phyloP scores from a whole-genome alignment of 257 asterid species.

The Nyctanthes arbortristis region DNA sequence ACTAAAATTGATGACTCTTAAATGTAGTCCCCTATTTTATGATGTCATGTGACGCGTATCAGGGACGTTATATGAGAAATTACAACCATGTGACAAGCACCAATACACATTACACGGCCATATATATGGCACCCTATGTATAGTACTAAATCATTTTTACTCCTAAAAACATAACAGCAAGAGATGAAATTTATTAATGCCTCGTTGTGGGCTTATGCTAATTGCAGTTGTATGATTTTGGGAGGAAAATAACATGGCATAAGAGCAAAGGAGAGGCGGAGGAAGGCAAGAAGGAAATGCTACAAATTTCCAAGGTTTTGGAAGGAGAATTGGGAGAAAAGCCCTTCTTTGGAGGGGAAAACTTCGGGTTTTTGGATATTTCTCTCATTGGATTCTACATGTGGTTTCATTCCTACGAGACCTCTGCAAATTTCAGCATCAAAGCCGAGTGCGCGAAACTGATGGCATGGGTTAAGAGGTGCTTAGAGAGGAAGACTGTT shows the following conservation, averaged over 20 bases:
- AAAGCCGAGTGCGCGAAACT: conserved; percentile 29
- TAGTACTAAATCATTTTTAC: no score
- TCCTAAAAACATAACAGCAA: no score
- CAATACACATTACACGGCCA: no score
- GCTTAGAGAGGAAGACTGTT: conserved; percentile 30
- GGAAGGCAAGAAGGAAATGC: conserved; percentile 21
- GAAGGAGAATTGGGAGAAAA: conserved; percentile 30
- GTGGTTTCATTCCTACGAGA: conserved; percentile 23
- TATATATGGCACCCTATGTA: no score
- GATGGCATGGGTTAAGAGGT: conserved; percentile 27
- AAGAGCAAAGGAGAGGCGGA: conserved; percentile 24
- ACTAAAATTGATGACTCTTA: no score
- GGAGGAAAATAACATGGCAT: conserved; percentile 10
- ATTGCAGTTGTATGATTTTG: conserved; percentile 4
- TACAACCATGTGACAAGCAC: no score
- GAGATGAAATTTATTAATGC: not conserved
- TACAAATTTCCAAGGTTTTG: conserved; percentile 13
- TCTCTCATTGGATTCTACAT: conserved; percentile 18
- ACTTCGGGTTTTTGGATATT: conserved; percentile 30
- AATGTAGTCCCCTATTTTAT: no score
- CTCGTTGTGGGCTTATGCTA: not conserved
- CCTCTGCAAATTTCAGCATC: conserved; percentile 14
- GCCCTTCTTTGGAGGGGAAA: conserved; percentile 28
- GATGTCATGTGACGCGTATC: no score
- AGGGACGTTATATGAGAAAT: no score